Percentiles rank a stretch among this genome's conserved stretches.
These are phyloP conservation scores for Spergularia bocconei DNA, from an alignment of 148 eudicot species.

Conservation along the genomic window DNA sequence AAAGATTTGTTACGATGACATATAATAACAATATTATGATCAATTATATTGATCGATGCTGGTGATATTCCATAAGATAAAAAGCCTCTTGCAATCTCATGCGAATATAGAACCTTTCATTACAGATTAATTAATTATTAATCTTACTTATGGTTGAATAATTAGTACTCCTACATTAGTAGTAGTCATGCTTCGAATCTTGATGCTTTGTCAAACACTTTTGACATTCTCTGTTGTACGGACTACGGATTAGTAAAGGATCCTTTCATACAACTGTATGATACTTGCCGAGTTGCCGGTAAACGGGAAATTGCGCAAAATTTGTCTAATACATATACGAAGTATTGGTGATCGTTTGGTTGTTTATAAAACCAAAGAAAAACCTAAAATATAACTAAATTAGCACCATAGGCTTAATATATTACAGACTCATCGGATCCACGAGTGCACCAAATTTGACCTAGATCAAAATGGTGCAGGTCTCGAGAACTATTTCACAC, in stretches of 20 bases:
- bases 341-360: no score
- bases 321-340: no score
- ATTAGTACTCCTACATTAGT: background rate
- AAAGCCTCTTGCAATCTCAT: conserved; percentile 6
- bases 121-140: background rate
- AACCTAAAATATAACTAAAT: no score
- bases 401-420: no score
- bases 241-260: background rate
- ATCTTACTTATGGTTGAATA: background rate
- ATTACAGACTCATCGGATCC: no score
- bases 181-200: background rate
- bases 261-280: background rate
- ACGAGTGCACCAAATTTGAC: no score
- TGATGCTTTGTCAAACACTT: background rate
- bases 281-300: no score
- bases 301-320: no score
- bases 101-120: background rate
- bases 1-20: background rate
- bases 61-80: conserved; percentile 22
- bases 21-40: background rate
- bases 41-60: background rate
- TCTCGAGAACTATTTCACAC: no score
- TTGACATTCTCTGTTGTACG: background rate
- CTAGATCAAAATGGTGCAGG: no score
- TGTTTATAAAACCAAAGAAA: no score